These are phyloP conservation scores for Trifolium fragiferum DNA, from an alignment of 306 rosid species.

Conservation along the genomic window DNA sequence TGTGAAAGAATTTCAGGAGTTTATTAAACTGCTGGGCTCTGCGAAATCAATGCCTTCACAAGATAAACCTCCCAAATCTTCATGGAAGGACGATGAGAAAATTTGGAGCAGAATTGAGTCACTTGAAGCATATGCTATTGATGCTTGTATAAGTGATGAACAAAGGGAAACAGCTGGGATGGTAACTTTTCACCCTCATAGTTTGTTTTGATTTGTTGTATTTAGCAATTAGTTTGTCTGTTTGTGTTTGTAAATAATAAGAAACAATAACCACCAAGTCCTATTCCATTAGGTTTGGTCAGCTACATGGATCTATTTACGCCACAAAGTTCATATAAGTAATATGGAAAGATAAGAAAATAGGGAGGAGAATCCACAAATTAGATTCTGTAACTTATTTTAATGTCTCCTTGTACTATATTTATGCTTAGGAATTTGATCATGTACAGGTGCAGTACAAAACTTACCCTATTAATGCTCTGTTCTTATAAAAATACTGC, in stretches of 20 bases:
- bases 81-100: conserved; percentile 79
- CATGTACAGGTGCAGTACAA: conserved; percentile 15
- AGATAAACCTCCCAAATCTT: conserved; percentile 75
- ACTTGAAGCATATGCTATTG: conserved; percentile 86
- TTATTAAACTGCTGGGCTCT: conserved; percentile 67
- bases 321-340: not conserved
- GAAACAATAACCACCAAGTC: not conserved
- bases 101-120: conserved; percentile 69
- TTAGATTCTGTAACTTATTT: conserved; percentile 12
- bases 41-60: conserved; percentile 70
- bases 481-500: not conserved
- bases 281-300: not conserved
- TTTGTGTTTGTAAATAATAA: not conserved
- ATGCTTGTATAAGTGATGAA: conserved; percentile 69
- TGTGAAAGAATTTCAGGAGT: conserved; percentile 76
- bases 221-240: conserved; percentile 21
- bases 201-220: conserved; percentile 36
- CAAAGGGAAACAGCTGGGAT: conserved; percentile 80
- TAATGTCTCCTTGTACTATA: not conserved
- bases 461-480: not conserved
- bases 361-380: conserved; percentile 8
- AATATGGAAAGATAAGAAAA: conserved; percentile 29
- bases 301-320: conserved; percentile 7
- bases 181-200: conserved; percentile 57
- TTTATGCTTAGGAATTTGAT: conserved; percentile 20